Percentiles rank a stretch among this genome's conserved stretches.
These are phyloP conservation scores for Labyrinthula sp. DNA, from an alignment of 352 stramenopile genomes.

Conservation along the genomic window DNA sequence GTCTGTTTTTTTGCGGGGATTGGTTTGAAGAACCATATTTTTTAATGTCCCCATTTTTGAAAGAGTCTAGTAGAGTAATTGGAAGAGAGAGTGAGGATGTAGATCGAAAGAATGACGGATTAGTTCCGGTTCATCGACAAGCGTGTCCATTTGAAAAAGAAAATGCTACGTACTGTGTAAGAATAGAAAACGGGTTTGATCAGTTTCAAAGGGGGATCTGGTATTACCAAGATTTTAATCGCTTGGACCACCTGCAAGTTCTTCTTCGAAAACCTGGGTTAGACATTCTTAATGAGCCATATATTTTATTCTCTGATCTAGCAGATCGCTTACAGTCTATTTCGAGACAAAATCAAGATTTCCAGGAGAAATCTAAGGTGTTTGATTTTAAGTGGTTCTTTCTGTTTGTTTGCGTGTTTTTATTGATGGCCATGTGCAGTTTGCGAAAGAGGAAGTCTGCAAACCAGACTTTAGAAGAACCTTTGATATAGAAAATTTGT, in stretches of 20 bases:
- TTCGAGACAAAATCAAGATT: no score
- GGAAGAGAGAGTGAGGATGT: background rate
- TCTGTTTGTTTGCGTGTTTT: no score
- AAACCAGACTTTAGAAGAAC: no score
- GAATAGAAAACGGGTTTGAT: conserved; percentile 4
- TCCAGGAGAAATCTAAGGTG: no score
- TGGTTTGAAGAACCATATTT: background rate
- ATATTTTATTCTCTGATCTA: no score
- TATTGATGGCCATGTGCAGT: no score
- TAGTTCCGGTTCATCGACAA: conserved; percentile 2
- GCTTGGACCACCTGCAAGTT: conserved; percentile 13
- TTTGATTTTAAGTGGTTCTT: no score
- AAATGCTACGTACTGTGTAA: background rate
- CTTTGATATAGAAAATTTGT: no score
- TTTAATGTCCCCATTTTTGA: conserved; percentile 2
- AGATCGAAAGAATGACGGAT: conserved; percentile 2
- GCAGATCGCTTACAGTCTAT: no score
- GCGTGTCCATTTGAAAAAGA: conserved; percentile 13
- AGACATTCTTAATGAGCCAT: no score
- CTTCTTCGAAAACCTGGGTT: no score
- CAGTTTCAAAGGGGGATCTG: background rate
- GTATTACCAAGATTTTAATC: conserved; percentile 2
- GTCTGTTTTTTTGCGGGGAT: background rate
- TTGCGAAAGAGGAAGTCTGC: no score
- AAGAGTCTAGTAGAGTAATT: conserved; percentile 1